Evolutionary conservation across 495 filamentous ascomycete species (phyloP).

Genomic region (Oidiodendron maius): DNA sequence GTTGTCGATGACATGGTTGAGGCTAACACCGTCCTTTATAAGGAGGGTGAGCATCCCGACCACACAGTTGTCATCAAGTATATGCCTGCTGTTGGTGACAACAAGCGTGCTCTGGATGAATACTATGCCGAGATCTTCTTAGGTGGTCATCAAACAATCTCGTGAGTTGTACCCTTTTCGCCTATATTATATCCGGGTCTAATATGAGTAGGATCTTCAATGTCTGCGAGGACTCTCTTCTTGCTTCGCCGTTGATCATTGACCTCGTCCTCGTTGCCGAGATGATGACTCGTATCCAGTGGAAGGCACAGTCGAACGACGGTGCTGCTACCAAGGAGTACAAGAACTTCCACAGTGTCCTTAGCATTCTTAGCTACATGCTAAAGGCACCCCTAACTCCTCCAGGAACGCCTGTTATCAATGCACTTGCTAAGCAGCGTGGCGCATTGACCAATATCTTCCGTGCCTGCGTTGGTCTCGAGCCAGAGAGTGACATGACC

Average conservation of each 20-base stretch:
- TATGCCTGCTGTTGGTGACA: constrained; percentile 98
- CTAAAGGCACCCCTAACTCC: constrained; percentile 97
- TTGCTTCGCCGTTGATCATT: constrained; percentile 97
- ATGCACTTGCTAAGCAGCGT: constrained; percentile 94
- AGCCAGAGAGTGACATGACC: constrained; percentile 99
- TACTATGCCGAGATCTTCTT: constrained; percentile 99
- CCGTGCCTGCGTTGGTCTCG: constrained; percentile 93
- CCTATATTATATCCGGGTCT: constrained; percentile 6
- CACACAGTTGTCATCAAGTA: constrained; percentile 96
- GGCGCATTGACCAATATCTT: constrained; percentile 96
- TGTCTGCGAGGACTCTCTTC: constrained; percentile 95
- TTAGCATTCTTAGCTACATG: constrained; percentile 99
- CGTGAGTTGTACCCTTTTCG: constrained; percentile 34
- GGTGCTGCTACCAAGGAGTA: constrained; percentile 56
- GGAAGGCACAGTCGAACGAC: constrained; percentile 58
- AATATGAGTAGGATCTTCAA: constrained; percentile 71
- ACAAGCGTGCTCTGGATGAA: constrained; percentile 97
- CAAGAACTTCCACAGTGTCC: constrained; percentile 93
- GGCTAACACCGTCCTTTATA: constrained; percentile 86
- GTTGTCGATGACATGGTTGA: constrained; percentile 99
- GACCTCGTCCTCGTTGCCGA: constrained; percentile 88
- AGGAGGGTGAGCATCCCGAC: constrained; percentile 79
- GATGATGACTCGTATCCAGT: constrained; percentile 97
- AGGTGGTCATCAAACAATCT: constrained; percentile 96
- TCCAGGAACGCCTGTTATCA: constrained; percentile 92